Evolutionary conservation across 2,329 filamentous ascomycete genomes (phyloP), one percentile per base, ranked within the genome.

Genomic region (Tolypocladium sp.): DNA sequence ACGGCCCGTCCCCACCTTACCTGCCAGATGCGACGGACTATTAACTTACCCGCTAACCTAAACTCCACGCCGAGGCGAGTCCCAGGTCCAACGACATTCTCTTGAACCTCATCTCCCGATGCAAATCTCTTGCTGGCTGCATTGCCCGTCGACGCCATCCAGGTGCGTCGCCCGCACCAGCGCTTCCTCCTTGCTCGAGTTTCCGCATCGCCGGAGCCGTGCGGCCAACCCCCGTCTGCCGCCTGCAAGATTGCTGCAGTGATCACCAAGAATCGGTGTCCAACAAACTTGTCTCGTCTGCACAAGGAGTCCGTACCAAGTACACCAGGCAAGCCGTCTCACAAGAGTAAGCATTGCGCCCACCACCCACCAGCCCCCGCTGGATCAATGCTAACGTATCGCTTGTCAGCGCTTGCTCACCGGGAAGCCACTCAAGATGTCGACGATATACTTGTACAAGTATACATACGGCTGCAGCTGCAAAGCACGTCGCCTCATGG

Each of bases 331-430:
- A 35, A 52, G 25, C 27, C 27, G 49, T 52, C 49, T 35, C 49
- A 35, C 49, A n/a, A n/a, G 49, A n/a, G 27, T 33, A 15, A 52
- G 49, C 49, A 52, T n/a, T 41, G 40, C 40, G 38, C 10, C 27
- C 55, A 46, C 20, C 27, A 30, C 33, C 33, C n/a, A 46, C 22
- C 17, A 49, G 41, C 17, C 27, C 12, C 42, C 42, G 33, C 46
- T 20, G 42, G 30, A 17, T 42, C 55, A 57, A 49, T 38, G 42
- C 55, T 25, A 13, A 37, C 33, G 27, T 4, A 30, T 44, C 42
- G n/a, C 55, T 46, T 33, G 49, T 58, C 46, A 58, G 57, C 57
- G 46, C 57, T 58, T 58, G 46, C 57, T 40, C 38, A 58, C 57
- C 37, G 57, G 56, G 55, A 17, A 53, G 57, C 46, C 57, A 44